Base-by-base conservation (phyloP, 495 filamentous ascomycete species). In the Echria macrotheca region DNA sequence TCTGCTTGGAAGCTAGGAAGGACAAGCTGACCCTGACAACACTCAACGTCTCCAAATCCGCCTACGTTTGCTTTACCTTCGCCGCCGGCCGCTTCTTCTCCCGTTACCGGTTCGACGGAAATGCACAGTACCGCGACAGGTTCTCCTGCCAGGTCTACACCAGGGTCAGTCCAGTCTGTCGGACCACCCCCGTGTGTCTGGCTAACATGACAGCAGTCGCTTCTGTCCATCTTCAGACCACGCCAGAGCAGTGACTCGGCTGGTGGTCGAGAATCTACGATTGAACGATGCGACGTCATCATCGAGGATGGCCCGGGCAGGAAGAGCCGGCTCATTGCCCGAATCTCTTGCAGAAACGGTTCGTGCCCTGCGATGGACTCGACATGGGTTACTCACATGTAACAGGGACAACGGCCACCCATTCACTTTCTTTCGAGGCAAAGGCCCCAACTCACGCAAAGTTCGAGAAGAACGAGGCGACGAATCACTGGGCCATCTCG, bases 41-140 rank as follows among this genome's bases (percentile, higher is more conserved):
- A 2, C 72, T 98, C 31, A 98, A 97, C 67, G 78, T 83, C n/a
- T 88, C 90, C 12, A 95, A 94, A 61, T 94, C 93, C 17, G 89
- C 89, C 32, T 96, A 96, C 69, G 82, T 85, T 0, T 87, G 87
- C 12, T 87, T 95, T 56, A 77, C 78, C 10, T 81, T 96, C 29
- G 79, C 84, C 40, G 76, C 75, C 21, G 74, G 72, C 47, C 69
- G 71, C n/a, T 98, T 96, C 69, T 98, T 96, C 60, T 78, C 85
- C 19, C 75, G 74, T 18, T 98, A 95, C 63, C 68, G 75, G 41
- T 91, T 79, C 55, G 69, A 72, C 45, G 71, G 73, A 11, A 61
- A 56, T 4, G 55, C 65, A 6, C 69, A 70, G 51, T 60, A 72
- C 38, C 65, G 65, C 12, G 73, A 75, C n/a, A 70, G 66, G 47